A percentile compares a stretch with the other conserved stretches of the same genome.
Conservation (phyloP, 164 flowering plant genomes). For the Brasenia schreberi region DNA sequence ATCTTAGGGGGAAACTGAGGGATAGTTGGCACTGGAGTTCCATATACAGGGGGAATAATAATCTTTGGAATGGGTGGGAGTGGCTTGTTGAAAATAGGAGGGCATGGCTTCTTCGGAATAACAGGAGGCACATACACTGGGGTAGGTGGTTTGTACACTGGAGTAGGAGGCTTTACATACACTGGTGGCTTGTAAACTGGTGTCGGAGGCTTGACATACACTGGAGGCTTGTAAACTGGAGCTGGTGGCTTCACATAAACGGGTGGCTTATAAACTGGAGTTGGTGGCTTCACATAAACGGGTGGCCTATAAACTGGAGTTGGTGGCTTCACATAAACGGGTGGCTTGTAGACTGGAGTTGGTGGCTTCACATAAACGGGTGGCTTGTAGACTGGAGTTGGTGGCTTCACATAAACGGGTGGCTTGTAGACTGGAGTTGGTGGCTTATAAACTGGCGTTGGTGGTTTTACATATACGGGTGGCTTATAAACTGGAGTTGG, state of each 20-base stretch:
- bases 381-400: neutral
- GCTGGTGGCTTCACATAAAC: neutral
- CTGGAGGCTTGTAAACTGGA: neutral
- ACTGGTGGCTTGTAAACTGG: neutral
- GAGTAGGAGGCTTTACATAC: neutral
- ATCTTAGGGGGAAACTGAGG: slow-evolving; percentile 10
- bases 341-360: neutral
- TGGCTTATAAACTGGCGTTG: neutral
- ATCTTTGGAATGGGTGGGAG: slow-evolving; percentile 7
- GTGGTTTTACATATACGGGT: neutral
- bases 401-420: neutral
- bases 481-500: neutral
- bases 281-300: neutral
- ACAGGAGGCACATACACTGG: slow-evolving; percentile 5
- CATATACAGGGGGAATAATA: slow-evolving; percentile 6
- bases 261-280: neutral
- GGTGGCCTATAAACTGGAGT: neutral
- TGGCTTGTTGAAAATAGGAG: slow-evolving; percentile 10
- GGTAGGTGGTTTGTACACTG: slow-evolving; percentile 2
- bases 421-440: neutral
- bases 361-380: neutral
- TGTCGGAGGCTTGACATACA: neutral
- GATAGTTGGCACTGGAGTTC: slow-evolving; percentile 11
- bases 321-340: neutral
- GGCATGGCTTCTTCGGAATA: slow-evolving; percentile 12